Conservation (phyloP, 2,329 filamentous ascomycete genomes). For the Coniochaeta sp. region DNA sequence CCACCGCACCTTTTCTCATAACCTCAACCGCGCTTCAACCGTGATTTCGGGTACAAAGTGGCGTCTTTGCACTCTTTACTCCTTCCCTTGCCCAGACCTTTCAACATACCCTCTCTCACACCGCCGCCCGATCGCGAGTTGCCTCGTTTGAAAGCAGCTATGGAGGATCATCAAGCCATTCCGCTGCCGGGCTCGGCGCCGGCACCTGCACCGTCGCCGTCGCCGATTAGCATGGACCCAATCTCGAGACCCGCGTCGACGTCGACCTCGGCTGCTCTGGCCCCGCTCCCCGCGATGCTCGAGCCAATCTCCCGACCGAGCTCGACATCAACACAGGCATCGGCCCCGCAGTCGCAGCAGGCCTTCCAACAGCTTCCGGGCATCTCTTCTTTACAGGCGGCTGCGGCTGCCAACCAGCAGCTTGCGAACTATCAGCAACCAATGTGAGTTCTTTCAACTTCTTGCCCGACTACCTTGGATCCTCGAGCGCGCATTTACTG, state of each 20-base stretch:
- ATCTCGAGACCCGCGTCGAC: neutral
- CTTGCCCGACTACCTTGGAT: neutral
- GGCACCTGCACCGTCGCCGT: neutral
- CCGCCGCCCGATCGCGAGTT: neutral
- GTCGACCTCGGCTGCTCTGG: neutral
- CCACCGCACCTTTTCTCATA: neutral
- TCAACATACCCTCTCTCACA: neutral
- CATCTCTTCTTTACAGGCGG: neutral
- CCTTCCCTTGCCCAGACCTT: neutral
- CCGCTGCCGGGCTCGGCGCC: neutral
- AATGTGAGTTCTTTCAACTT: neutral
- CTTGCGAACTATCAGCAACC: neutral
- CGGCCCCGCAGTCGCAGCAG: constrained; percentile 13
- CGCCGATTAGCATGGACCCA: neutral
- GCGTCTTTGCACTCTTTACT: neutral
- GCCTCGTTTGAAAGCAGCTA: neutral
- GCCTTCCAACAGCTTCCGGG: neutral
- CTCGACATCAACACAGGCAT: constrained; percentile 39
- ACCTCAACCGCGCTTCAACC: neutral
- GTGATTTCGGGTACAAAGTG: neutral
- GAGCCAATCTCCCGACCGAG: constrained; percentile 43
- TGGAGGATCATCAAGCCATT: neutral
- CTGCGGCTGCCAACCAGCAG: neutral
- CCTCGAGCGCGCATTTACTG: neutral
- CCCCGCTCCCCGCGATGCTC: constrained; percentile 20